Evolutionary conservation across 106 monocot species (phyloP).

Genomic region (Dioscorea zingiberensis): DNA sequence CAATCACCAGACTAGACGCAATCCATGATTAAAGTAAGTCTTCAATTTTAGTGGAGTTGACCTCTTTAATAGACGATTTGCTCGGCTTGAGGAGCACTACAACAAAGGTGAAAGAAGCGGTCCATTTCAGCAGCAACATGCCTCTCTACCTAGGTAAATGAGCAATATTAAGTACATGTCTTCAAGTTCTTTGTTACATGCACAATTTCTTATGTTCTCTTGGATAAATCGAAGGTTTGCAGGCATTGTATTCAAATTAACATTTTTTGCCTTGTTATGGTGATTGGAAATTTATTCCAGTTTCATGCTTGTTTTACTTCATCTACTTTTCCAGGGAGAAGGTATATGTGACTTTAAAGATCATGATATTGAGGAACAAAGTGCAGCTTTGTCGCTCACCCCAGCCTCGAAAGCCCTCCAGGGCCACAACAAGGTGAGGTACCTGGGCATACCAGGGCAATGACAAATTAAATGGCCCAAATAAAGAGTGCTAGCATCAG

Average conservation of each 20-base stretch:
- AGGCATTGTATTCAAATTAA: too few relatives aligned
- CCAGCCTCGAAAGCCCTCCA: constrained; percentile 26
- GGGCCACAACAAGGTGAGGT: constrained; percentile 33
- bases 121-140: constrained; percentile 54
- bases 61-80: constrained; percentile 83
- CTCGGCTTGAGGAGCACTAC: constrained; percentile 77
- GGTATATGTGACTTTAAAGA: too few relatives aligned
- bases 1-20: too few relatives aligned
- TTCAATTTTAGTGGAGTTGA: constrained; percentile 68
- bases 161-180: neutral
- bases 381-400: constrained; percentile 18
- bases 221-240: neutral
- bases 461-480: constrained; percentile 35
- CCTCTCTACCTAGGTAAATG: constrained; percentile 72
- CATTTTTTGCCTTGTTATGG: too few relatives aligned
- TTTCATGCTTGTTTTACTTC: neutral
- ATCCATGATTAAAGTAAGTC: neutral
- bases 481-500: constrained; percentile 90
- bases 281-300: neutral
- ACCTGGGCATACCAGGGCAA: constrained; percentile 10
- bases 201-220: neutral
- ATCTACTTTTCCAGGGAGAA: constrained; percentile 28
- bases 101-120: constrained; percentile 64
- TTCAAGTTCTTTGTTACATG: too few relatives aligned
- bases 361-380: constrained; percentile 29